A percentile compares a stretch with the other conserved stretches of the same genome.
These are phyloP conservation scores for Neurospora discreta DNA, from an alignment of 495 filamentous ascomycete genomes.

Conservation along the genomic window DNA sequence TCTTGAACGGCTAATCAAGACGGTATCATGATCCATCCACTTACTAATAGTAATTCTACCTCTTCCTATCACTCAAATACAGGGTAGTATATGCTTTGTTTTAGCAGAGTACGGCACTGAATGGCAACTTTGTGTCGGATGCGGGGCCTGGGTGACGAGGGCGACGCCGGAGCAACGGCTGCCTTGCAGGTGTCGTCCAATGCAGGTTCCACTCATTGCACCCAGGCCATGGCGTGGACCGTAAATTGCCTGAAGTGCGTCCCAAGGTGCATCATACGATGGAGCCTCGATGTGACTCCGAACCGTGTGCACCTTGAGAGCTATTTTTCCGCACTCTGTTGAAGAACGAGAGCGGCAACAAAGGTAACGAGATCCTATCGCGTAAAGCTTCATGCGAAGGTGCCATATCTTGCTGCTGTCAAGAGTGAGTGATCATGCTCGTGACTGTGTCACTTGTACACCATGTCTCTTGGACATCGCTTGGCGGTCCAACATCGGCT, in stretches of 20 bases:
- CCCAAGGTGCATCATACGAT: neutral
- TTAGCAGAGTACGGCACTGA: neutral
- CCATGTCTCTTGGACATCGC: neutral
- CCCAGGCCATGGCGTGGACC: neutral
- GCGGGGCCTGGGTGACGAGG: slow-evolving; percentile 7
- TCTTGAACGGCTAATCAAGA: slow-evolving; percentile 26
- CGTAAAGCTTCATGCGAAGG: neutral
- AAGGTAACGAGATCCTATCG: neutral
- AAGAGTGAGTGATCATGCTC: neutral
- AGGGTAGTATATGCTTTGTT: neutral
- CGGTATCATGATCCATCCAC: slow-evolving; percentile 10
- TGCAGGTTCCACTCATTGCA: neutral
- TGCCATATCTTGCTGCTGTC: neutral
- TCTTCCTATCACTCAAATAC: neutral
- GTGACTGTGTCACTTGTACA: neutral
- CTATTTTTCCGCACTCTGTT: neutral
- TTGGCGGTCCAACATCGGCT: neutral
- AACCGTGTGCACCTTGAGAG: neutral
- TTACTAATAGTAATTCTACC: neutral
- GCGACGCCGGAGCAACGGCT: slow-evolving; percentile 1
- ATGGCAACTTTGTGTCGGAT: neutral
- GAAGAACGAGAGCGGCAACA: neutral
- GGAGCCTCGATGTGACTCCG: neutral
- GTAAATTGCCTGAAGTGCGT: neutral
- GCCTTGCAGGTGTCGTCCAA: neutral